Base-by-base conservation (phyloP, 208 protist species). In the Leishmania gerbilli region DNA sequence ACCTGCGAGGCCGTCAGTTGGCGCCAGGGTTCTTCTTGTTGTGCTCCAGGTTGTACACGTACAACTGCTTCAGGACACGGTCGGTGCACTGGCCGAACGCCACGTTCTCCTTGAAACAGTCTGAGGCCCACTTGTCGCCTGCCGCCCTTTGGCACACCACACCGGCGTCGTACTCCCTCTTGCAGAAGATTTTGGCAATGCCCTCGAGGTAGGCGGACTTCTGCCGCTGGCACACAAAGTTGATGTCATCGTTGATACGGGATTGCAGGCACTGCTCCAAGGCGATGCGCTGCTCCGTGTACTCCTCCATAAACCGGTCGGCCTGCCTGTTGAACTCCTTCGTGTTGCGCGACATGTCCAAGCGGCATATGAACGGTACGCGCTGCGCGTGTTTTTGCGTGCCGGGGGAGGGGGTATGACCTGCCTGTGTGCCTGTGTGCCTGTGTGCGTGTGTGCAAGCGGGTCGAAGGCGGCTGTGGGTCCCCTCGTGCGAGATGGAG, bases 51-150 rank as follows among this genome's bases (percentile, higher is more conserved):
- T 95, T 95, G 86, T 97, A 97, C 58, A 95, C 87, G 79, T 97
- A 97, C 84, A 97, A 83, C 69, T 95, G 94, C 77, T 95, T 94
- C 56, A 97, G 87, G 24, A 90, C 89, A 9, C 79, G 82, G 77
- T 97, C 93, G 8, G 92, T 92, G 81, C 93, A 97, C 81, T 97
- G 91, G 2, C 91, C 93, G 84, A 97, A 95, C 1, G 89, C 90
- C 5, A 95, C 91, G 71, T 95, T 95, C 76, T 97, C 91, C 74
- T 95, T 92, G 80, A 97, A 97, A 76, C 93, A 97, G 53, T 92
- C 86, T 2, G 90, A 90, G n/a, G 93, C 92, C 93, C 93, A 97
- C 34, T 82, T 69, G 45, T 94, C 90, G 8, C 91, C 92, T 2
- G 91, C 92, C 11, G 75, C 71, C 67, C 90, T 84, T 80, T 97